Conservation (phyloP, 2,329 filamentous ascomycete genomes). For the Leptographium lundbergii region DNA sequence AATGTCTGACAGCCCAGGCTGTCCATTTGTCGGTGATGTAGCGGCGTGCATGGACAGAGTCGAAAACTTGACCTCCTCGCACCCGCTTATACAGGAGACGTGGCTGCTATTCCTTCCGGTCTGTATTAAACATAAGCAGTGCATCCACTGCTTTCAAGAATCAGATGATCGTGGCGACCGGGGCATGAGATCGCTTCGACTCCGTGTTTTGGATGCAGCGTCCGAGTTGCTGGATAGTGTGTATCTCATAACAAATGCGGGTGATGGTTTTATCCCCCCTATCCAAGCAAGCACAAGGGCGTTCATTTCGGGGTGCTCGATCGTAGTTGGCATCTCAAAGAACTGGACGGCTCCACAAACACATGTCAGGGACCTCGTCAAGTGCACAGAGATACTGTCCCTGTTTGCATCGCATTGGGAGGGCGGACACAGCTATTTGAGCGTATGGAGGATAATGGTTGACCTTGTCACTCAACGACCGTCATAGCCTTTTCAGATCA, state of each 20-base stretch:
- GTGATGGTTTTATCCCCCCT: not conserved
- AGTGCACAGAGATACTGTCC: not conserved
- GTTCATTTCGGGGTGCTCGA: not conserved
- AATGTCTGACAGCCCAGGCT: not conserved
- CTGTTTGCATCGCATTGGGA: conserved; percentile 1
- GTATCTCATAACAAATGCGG: not conserved
- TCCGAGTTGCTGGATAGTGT: not conserved
- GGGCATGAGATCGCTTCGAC: conserved; percentile 1
- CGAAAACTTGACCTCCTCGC: not conserved
- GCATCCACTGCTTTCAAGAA: conserved; percentile 4
- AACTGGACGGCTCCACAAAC: not conserved
- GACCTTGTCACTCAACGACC: not conserved
- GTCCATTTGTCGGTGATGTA: not conserved
- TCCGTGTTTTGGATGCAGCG: not conserved
- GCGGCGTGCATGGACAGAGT: not conserved
- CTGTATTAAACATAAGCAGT: not conserved
- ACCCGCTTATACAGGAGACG: not conserved
- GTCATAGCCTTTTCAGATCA: not conserved
- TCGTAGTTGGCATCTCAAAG: not conserved
- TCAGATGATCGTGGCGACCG: not conserved
- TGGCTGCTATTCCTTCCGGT: conserved; percentile 1
- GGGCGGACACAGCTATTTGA: conserved; percentile 1
- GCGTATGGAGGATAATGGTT: not conserved
- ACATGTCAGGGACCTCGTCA: not conserved
- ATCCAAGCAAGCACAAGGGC: not conserved